Percentiles rank a stretch among this genome's conserved stretches.
phyloP scores from a whole-genome alignment of 306 rosid genomes.

The Casuarina glauca region DNA sequence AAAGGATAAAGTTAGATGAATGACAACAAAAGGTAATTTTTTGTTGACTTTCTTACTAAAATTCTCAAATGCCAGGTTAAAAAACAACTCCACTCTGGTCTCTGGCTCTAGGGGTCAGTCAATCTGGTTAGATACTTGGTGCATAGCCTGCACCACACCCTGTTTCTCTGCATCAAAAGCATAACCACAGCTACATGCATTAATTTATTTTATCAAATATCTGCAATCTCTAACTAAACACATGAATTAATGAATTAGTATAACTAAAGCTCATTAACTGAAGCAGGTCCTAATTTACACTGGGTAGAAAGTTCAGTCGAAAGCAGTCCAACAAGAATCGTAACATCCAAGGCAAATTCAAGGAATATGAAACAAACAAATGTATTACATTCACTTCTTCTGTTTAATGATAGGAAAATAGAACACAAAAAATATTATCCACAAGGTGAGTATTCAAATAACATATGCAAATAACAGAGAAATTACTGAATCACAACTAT shows the following conservation, averaged over 20 bases:
- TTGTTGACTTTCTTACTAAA: conserved; percentile 67
- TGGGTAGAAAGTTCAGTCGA: conserved; percentile 24
- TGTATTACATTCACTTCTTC: background rate
- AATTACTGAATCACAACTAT: background rate
- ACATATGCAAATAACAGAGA: background rate
- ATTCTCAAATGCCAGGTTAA: conserved; percentile 63
- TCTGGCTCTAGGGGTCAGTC: conserved; percentile 88
- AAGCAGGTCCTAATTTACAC: conserved; percentile 33
- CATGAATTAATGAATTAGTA: conserved; percentile 41
- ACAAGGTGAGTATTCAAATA: background rate
- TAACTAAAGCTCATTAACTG: conserved; percentile 38
- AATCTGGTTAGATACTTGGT: conserved; percentile 89
- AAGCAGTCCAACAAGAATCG: conserved; percentile 25
- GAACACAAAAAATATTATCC: background rate
- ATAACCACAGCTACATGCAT: conserved; percentile 69
- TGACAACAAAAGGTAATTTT: conserved; percentile 38
- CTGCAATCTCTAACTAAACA: conserved; percentile 36
- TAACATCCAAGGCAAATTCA: conserved; percentile 5
- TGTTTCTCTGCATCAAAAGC: conserved; percentile 97
- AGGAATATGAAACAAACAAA: background rate
- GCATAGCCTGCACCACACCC: conserved; percentile 85
- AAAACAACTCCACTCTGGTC: conserved; percentile 75
- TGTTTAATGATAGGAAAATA: background rate
- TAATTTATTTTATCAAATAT: conserved; percentile 41
- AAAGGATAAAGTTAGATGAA: conserved; percentile 40